Evolutionary conservation across 306 rosid species (phyloP).

Genomic region (Psophocarpus tetragonolobus): DNA sequence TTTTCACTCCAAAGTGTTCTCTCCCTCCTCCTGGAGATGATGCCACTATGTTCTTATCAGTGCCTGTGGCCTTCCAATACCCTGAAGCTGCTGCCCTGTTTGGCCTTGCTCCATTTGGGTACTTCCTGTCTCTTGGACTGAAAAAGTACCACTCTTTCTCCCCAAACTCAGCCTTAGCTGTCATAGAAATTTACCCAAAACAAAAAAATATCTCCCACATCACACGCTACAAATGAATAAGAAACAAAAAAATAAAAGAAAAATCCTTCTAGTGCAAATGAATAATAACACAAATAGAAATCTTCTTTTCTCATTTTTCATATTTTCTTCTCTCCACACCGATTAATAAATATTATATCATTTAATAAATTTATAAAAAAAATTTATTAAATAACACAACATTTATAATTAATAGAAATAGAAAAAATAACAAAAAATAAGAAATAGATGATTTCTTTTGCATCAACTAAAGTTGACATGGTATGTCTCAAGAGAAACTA

Average conservation of each 20-base stretch:
- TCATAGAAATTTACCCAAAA: not conserved
- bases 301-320: too few species aligned
- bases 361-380: too few species aligned
- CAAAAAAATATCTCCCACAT: not conserved
- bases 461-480: not conserved
- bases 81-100: conserved; percentile 17
- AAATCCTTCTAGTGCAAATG: not conserved
- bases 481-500: not conserved
- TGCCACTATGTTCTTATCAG: conserved; percentile 15
- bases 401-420: too few species aligned
- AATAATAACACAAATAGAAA: not conserved
- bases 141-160: conserved; percentile 21
- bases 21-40: not conserved
- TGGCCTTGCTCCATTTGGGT: conserved; percentile 9
- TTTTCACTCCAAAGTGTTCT: conserved; percentile 16
- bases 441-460: too few species aligned
- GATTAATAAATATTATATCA: too few species aligned
- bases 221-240: not conserved
- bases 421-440: too few species aligned
- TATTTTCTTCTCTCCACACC: too few species aligned
- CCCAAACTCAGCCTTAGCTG: conserved; percentile 16
- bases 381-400: too few species aligned
- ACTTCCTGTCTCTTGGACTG: conserved; percentile 5
- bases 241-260: not conserved
- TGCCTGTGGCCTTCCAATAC: conserved; percentile 17